Conservation (phyloP, 306 rosid genomes). For the Coriaria nepalensis region DNA sequence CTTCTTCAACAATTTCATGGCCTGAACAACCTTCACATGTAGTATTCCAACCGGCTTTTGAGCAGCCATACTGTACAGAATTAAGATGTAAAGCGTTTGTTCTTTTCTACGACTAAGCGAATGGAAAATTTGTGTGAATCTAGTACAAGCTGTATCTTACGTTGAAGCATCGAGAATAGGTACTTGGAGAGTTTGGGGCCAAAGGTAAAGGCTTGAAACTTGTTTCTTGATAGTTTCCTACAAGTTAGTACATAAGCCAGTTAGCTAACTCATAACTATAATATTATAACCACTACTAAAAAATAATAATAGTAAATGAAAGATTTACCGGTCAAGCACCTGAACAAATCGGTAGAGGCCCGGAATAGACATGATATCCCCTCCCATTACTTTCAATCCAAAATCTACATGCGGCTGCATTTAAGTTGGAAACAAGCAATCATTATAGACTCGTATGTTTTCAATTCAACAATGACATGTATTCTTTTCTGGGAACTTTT, state of each 20-base stretch:
- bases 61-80: constrained; percentile 33
- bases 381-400: constrained; percentile 74
- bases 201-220: constrained; percentile 65
- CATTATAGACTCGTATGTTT: constrained; percentile 2
- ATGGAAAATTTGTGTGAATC: too few relatives aligned
- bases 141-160: too few relatives aligned
- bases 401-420: constrained; percentile 86
- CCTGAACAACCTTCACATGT: constrained; percentile 81
- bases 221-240: constrained; percentile 69
- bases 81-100: too few relatives aligned
- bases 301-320: too few relatives aligned
- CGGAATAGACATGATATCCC: constrained; percentile 81
- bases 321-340: constrained; percentile 46
- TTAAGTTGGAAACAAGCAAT: constrained; percentile 2
- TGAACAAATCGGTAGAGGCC: constrained; percentile 74
- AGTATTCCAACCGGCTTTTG: constrained; percentile 89
- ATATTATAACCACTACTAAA: too few relatives aligned
- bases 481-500: too few relatives aligned
- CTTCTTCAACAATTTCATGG: constrained; percentile 63
- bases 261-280: too few relatives aligned
- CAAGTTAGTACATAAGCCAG: constrained; percentile 9
- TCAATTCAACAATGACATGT: too few relatives aligned
- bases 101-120: too few relatives aligned
- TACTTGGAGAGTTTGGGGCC: constrained; percentile 69
- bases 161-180: constrained; percentile 64